A percentile compares a stretch with the other conserved stretches of the same genome.
Evolutionary conservation across 2,329 filamentous ascomycete genomes (phyloP).

Genomic region (Alternaria postmessia): DNA sequence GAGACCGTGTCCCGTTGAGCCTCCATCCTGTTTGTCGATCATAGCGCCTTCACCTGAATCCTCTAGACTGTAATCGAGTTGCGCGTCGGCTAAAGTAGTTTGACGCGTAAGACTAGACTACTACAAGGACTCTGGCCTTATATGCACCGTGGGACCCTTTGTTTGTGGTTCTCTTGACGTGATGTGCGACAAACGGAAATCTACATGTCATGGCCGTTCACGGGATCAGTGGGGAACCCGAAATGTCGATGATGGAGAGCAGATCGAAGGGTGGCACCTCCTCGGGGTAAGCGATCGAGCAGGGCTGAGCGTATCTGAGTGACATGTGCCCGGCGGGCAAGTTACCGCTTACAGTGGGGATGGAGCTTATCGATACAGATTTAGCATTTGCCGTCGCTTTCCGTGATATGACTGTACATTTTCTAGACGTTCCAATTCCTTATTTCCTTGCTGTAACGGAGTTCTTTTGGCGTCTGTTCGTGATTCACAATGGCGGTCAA

Average conservation of each 20-base stretch:
- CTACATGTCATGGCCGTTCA: conserved; percentile 7
- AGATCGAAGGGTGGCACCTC: not conserved
- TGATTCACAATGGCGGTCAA: conserved; percentile 34
- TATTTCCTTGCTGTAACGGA: conserved; percentile 13
- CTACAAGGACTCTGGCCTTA: conserved; percentile 3
- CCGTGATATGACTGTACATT: conserved; percentile 13
- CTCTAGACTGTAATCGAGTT: not conserved
- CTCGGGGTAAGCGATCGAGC: conserved; percentile 11
- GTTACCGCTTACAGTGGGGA: conserved; percentile 12
- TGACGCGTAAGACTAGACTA: not conserved
- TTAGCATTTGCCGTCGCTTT: conserved; percentile 10
- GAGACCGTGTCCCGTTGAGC: conserved; percentile 31
- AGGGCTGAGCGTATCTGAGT: conserved; percentile 9
- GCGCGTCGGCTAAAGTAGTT: conserved; percentile 4
- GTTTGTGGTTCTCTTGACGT: not conserved
- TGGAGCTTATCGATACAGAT: conserved; percentile 26
- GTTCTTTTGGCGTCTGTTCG: not conserved
- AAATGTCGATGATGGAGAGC: conserved; percentile 12
- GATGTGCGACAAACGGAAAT: conserved; percentile 3
- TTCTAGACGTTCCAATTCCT: not conserved
- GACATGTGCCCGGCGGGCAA: conserved; percentile 1
- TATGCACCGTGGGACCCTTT: conserved; percentile 3
- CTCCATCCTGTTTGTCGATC: conserved; percentile 22
- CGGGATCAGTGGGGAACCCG: conserved; percentile 15
- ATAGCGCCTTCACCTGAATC: conserved; percentile 9